Evolutionary conservation across 495 filamentous ascomycete species (phyloP), one percentile per base, ranked within the genome.

Genomic region (Penicillium antarcticum): DNA sequence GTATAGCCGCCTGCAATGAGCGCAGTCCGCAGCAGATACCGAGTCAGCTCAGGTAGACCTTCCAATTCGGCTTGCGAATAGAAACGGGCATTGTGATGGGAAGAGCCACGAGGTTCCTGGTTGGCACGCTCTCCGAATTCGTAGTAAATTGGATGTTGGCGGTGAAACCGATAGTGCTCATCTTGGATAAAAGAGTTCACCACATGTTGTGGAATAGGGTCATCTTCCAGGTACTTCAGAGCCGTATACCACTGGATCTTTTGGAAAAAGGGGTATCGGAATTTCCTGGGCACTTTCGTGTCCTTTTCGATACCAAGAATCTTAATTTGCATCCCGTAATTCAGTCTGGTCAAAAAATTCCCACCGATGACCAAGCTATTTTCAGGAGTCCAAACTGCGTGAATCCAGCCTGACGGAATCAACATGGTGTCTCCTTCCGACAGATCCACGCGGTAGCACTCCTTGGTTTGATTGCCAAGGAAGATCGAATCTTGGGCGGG

Each of bases 371-470:
- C 87, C 39, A 90, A 61, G 56, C 85, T 89, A 60, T 88, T 83
- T 53, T 85, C 79, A 2, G 87, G 87, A 13, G 87, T 90, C 84
- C 87, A 89, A 6, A 90, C 87, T 12, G 87, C 86, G 60, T 90
- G 87, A 45, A 90, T 90, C 87, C 87, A 90, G 10, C 87, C 87
- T 11, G 87, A 87, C 5, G 87, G 87, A 49, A 90, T 89, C 34
- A 90, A 68, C 82, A 89, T 87, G 4, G 87, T 90, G 60, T 90
- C 87, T 9, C 87, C 87, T 56, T 86, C 83, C 14, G 73, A 78
- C 6, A 89, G 80, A 55, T 88, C 85, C 37, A 89, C 83, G 23
- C 87, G 79, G 52, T 85, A 87, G 65, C 87, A 89, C 52, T 88
- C 85, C 53, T 87, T 86, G 10, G 85, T 87, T 58, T 86, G 81